Percentiles rank a stretch among this genome's conserved stretches.
phyloP scores from a whole-genome alignment of 805 yeast species.

The Barnettozyma californica region DNA sequence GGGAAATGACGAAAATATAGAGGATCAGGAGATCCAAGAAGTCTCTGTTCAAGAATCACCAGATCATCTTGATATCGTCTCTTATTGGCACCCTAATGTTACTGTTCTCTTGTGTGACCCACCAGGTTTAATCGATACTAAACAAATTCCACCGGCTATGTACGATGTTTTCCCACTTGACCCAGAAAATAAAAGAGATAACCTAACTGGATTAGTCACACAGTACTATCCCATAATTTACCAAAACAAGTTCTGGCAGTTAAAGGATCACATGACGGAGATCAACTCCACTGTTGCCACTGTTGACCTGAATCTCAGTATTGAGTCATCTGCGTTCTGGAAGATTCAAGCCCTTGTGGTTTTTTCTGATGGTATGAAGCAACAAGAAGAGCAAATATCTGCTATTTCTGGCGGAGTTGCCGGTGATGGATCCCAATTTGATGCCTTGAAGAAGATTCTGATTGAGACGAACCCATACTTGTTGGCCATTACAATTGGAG shows the following conservation, averaged over 20 bases:
- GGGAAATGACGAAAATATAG: slow-evolving; percentile 7
- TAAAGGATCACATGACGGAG: slow-evolving; percentile 30
- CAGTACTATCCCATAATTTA: slow-evolving; percentile 34
- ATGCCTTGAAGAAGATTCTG: slow-evolving; percentile 30
- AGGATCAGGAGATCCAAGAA: slow-evolving; percentile 14
- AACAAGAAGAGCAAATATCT: slow-evolving; percentile 21
- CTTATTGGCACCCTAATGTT: slow-evolving; percentile 35
- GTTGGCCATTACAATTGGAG: slow-evolving; percentile 28
- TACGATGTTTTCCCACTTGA: slow-evolving; percentile 24
- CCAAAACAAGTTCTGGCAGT: slow-evolving; percentile 37
- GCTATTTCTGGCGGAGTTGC: slow-evolving; percentile 20
- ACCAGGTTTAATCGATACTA: slow-evolving; percentile 17
- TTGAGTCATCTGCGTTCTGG: slow-evolving; percentile 27
- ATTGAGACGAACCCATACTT: slow-evolving; percentile 34
- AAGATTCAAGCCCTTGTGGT: slow-evolving; percentile 28
- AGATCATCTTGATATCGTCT: slow-evolving; percentile 15
- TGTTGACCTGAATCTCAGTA: slow-evolving; percentile 26
- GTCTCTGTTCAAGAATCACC: background rate
- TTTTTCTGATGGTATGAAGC: slow-evolving; percentile 26
- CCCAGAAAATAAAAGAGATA: slow-evolving; percentile 26
- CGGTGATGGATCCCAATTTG: slow-evolving; percentile 30
- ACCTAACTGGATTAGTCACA: slow-evolving; percentile 25
- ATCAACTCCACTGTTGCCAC: slow-evolving; percentile 23
- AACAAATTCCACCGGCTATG: slow-evolving; percentile 22
- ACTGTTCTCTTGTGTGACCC: slow-evolving; percentile 26